Conservation (phyloP, 2,329 filamentous ascomycete species). For the Aspergillus fumigatus region DNA sequence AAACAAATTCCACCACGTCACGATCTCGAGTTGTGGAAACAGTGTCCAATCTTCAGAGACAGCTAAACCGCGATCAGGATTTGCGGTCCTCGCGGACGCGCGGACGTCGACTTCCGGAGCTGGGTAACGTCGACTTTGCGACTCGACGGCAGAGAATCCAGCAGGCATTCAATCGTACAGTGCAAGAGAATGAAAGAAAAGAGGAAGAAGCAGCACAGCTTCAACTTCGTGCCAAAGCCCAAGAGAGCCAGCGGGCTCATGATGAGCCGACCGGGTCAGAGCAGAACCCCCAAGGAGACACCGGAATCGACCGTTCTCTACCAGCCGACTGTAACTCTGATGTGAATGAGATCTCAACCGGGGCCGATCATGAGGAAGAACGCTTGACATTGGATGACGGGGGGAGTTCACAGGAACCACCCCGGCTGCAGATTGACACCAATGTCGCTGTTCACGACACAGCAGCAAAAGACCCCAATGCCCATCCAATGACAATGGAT, state of each 20-base stretch:
- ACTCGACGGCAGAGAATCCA: constrained; percentile 77
- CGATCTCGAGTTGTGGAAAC: constrained; percentile 61
- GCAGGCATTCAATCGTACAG: constrained; percentile 78
- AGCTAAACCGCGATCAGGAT: constrained; percentile 29
- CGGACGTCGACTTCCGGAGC: constrained; percentile 49
- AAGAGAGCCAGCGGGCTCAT: constrained; percentile 48
- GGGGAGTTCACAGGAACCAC: constrained; percentile 10
- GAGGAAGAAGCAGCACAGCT: constrained; percentile 54
- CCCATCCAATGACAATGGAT: constrained; percentile 31
- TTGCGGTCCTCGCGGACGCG: constrained; percentile 29
- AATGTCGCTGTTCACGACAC: constrained; percentile 10
- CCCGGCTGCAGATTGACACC: constrained; percentile 27
- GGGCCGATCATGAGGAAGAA: constrained; percentile 11
- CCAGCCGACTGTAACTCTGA: constrained; percentile 20
- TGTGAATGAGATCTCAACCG: constrained; percentile 17
- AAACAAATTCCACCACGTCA: constrained; percentile 67
- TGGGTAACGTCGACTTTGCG: constrained; percentile 79
- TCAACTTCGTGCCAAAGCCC: constrained; percentile 32
- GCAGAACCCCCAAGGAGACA: constrained; percentile 11
- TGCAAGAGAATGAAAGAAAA: constrained; percentile 62
- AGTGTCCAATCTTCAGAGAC: constrained; percentile 42
- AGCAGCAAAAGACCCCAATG: constrained; percentile 2
- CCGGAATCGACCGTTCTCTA: constrained; percentile 3
- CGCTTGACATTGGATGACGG: constrained; percentile 1
- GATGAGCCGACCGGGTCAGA: constrained; percentile 22